These are phyloP conservation scores for Bassia scoparia DNA, from an alignment of 148 eudicot species.

Conservation along the genomic window DNA sequence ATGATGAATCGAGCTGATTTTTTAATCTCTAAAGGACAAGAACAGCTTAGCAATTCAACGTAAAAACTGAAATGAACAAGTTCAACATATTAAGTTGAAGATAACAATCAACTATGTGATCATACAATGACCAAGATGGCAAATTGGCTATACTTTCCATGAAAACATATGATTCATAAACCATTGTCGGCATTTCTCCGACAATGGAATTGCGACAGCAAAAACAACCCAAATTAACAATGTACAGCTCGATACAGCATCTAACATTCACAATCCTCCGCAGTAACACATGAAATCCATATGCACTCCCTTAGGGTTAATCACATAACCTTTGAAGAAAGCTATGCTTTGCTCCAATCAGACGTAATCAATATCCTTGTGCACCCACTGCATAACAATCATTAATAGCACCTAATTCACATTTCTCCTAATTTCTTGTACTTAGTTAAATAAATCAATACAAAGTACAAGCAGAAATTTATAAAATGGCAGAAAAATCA, in stretches of 20 bases:
- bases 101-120: neutral
- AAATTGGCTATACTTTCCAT: neutral
- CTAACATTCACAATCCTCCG: neutral
- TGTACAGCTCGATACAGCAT: neutral
- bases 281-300: neutral
- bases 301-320: neutral
- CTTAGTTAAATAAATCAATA: neutral
- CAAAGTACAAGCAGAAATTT: neutral
- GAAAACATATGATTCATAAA: neutral
- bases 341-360: constrained; percentile 18
- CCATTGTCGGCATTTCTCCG: neutral
- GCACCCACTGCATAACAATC: neutral
- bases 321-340: neutral
- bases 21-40: neutral
- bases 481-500: too few species aligned
- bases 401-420: neutral
- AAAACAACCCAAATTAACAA: neutral
- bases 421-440: neutral
- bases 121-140: neutral
- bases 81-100: neutral
- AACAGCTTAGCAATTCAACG: neutral
- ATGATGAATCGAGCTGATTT: neutral
- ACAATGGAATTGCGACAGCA: neutral
- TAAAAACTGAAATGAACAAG: neutral
- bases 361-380: neutral